A percentile compares a stretch with the other conserved stretches of the same genome.
These are phyloP conservation scores for Myxozyma mucilagina DNA, from an alignment of 805 yeast genomes.

Conservation along the genomic window DNA sequence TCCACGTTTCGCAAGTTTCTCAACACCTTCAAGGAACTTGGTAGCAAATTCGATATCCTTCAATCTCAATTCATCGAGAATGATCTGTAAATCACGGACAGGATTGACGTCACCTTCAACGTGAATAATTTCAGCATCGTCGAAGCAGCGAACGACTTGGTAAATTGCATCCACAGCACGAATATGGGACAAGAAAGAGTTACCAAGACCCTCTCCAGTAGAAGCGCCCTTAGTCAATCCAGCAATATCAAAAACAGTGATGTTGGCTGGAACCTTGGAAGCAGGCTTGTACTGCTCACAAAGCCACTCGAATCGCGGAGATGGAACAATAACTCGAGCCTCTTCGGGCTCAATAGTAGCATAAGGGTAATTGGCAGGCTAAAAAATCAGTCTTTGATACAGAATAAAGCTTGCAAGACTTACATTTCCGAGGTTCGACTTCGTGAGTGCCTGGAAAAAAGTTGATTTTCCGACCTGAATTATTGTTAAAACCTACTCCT, in stretches of 20 bases:
- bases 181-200: conserved; percentile 93
- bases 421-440: conserved; percentile 78
- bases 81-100: conserved; percentile 88
- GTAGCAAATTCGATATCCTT: conserved; percentile 95
- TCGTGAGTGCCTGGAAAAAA: conserved; percentile 94
- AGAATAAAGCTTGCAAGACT: neutral
- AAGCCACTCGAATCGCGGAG: conserved; percentile 79
- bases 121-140: conserved; percentile 96
- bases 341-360: conserved; percentile 99
- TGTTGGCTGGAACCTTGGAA: conserved; percentile 73
- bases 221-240: conserved; percentile 79
- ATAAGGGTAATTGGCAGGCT: conserved; percentile 96
- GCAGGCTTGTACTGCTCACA: conserved; percentile 75
- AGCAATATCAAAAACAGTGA: conserved; percentile 95
- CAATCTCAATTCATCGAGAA: conserved; percentile 85
- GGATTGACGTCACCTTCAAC: conserved; percentile 97
- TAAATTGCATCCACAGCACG: conserved; percentile 97
- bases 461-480: conserved; percentile 85
- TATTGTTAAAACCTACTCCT: neutral
- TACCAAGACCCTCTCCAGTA: conserved; percentile 96
- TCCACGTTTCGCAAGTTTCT: conserved; percentile 80
- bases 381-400: neutral
- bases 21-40: conserved; percentile 75
- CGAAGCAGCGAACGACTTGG: conserved; percentile 97
- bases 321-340: conserved; percentile 93